Evolutionary conservation across 2,329 filamentous ascomycete genomes (phyloP).

Genomic region (Fusarium pseudograminearum): DNA sequence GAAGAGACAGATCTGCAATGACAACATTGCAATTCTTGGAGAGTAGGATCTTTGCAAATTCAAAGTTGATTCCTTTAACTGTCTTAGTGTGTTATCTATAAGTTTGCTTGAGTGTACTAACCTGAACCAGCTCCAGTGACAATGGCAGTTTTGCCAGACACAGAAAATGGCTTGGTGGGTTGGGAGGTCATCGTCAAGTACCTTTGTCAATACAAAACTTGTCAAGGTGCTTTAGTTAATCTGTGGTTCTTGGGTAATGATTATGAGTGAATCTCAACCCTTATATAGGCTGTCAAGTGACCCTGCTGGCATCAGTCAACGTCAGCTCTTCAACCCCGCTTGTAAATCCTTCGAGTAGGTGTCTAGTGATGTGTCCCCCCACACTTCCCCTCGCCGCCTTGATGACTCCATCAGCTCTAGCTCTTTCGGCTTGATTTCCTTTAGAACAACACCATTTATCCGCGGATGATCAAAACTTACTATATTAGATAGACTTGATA

Average conservation of each 20-base stretch:
- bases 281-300: not conserved
- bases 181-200: slow-evolving; percentile 12
- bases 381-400: slow-evolving; percentile 32
- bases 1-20: slow-evolving; percentile 58
- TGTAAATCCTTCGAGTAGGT: not conserved
- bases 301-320: not conserved
- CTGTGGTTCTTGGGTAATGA: accelerated
- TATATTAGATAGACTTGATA: not conserved
- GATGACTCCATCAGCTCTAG: slow-evolving; percentile 10
- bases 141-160: slow-evolving; percentile 39
- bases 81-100: accelerated
- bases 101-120: accelerated
- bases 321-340: slow-evolving; percentile 7
- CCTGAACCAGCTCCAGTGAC: slow-evolving; percentile 41
- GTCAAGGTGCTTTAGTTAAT: accelerated
- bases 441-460: not conserved
- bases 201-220: accelerated
- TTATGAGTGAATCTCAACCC: not conserved
- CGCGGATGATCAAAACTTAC: not conserved
- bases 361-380: slow-evolving; percentile 8
- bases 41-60: slow-evolving; percentile 59
- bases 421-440: not conserved
- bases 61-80: slow-evolving; percentile 44
- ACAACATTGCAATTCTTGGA: slow-evolving; percentile 58
- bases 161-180: slow-evolving; percentile 27